Evolutionary conservation across 495 filamentous ascomycete genomes (phyloP).

Genomic region (Collariella sp.): DNA sequence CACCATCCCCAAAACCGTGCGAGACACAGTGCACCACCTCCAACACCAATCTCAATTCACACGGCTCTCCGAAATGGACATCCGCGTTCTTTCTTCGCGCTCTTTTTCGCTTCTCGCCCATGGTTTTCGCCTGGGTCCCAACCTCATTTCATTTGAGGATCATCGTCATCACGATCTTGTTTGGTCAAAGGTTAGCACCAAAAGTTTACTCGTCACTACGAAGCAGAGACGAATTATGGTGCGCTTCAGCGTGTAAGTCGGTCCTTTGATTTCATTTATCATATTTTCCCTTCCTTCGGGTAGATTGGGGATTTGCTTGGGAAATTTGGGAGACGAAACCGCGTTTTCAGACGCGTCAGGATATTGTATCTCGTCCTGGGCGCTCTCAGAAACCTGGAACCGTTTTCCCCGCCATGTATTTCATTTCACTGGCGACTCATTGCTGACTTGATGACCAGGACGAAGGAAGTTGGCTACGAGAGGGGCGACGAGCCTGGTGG

Average conservation of each 20-base stretch:
- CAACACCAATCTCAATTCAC: not conserved
- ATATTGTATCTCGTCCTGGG: no score
- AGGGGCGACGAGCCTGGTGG: not conserved
- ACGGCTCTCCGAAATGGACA: not conserved
- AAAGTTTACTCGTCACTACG: not conserved
- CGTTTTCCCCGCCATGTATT: not conserved
- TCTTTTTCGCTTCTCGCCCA: not conserved
- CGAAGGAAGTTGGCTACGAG: constrained; percentile 7
- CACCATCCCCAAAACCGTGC: not conserved
- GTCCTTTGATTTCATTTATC: not conserved
- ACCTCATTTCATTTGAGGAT: no score
- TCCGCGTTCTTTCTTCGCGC: not conserved
- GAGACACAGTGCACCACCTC: not conserved
- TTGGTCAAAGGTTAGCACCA: not conserved
- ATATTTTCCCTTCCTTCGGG: not conserved
- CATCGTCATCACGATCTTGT: no score
- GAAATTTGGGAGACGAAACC: no score
- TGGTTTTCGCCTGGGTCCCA: not conserved
- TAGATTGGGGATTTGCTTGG: not conserved
- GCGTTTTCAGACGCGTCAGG: no score
- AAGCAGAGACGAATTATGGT: not conserved
- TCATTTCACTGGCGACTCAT: no score
- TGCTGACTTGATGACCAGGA: not conserved
- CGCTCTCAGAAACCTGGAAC: not conserved
- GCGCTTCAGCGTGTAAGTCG: constrained; percentile 7